Conservation (phyloP, 805 yeast genomes). For the Candida ortonii region DNA sequence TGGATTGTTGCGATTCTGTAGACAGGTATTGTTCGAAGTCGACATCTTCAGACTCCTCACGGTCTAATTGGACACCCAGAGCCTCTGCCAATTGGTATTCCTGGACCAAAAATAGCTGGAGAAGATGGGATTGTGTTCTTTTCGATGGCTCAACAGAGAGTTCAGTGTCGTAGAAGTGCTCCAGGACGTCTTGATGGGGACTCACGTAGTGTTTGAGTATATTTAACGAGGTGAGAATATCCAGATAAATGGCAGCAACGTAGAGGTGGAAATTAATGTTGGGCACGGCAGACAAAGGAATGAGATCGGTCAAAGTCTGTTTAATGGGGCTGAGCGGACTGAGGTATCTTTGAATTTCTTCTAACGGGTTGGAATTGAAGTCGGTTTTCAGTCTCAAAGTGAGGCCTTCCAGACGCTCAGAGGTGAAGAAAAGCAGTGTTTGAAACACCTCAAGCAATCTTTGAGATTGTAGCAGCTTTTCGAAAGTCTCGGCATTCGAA, state of each 20-base stretch:
- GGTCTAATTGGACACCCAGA: conserved; percentile 41
- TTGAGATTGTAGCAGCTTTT: conserved; percentile 4
- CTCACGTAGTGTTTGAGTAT: conserved; percentile 26
- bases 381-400: conserved; percentile 12
- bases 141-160: conserved; percentile 29
- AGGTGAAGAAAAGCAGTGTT: conserved; percentile 11
- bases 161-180: conserved; percentile 33
- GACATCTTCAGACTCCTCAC: conserved; percentile 49
- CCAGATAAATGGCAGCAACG: conserved; percentile 13
- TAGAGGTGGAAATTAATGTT: conserved; percentile 9
- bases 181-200: conserved; percentile 32
- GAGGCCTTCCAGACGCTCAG: conserved; percentile 14
- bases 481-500: conserved; percentile 1
- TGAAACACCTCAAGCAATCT: conserved; percentile 7
- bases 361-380: conserved; percentile 11
- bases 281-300: neutral
- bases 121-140: conserved; percentile 32
- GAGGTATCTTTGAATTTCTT: conserved; percentile 11
- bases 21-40: conserved; percentile 20
- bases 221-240: conserved; percentile 25
- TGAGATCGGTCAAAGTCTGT: conserved; percentile 8
- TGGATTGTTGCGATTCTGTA: conserved; percentile 6
- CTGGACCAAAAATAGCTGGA: conserved; percentile 44
- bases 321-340: conserved; percentile 11
- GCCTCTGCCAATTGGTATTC: conserved; percentile 46